These are phyloP conservation scores for Aspergillus latus DNA, from an alignment of 2,329 filamentous ascomycete genomes.

Conservation along the genomic window DNA sequence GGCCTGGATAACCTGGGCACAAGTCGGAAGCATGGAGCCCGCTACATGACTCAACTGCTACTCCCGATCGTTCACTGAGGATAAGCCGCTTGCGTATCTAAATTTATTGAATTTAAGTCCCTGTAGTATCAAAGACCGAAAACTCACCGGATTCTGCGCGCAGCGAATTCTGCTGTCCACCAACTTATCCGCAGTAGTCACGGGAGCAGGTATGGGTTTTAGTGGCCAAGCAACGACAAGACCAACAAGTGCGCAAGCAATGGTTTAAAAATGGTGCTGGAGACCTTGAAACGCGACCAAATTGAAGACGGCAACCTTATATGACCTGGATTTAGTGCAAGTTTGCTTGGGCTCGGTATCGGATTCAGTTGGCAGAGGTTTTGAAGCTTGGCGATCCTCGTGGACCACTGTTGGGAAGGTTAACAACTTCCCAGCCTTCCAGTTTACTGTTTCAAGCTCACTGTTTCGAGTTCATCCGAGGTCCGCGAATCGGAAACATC, in stretches of 20 bases:
- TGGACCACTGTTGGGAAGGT: background rate
- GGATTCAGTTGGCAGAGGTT: background rate
- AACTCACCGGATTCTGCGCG: background rate
- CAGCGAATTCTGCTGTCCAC: background rate
- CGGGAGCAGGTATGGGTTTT: too few species aligned
- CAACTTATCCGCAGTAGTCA: background rate
- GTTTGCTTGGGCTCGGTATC: slow-evolving; percentile 7
- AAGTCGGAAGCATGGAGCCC: background rate
- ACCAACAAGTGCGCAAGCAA: too few species aligned
- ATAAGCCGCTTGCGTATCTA: slow-evolving; percentile 5
- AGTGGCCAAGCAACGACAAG: too few species aligned
- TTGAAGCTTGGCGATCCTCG: slow-evolving; percentile 3
- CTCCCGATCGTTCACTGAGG: background rate
- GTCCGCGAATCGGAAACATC: too few species aligned
- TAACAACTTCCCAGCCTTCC: background rate
- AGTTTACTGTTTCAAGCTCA: too few species aligned
- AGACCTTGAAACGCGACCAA: too few species aligned
- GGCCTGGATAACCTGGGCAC: too few species aligned
- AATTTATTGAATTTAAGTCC: slow-evolving; percentile 11
- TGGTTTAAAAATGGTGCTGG: too few species aligned
- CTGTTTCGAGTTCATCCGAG: too few species aligned
- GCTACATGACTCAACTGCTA: background rate
- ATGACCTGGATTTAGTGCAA: background rate
- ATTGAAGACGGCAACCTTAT: too few species aligned
- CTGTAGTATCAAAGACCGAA: slow-evolving; percentile 10